Base-by-base conservation (phyloP, 768 basidiomycete species). In the Lactifluus hygrophoroides region DNA sequence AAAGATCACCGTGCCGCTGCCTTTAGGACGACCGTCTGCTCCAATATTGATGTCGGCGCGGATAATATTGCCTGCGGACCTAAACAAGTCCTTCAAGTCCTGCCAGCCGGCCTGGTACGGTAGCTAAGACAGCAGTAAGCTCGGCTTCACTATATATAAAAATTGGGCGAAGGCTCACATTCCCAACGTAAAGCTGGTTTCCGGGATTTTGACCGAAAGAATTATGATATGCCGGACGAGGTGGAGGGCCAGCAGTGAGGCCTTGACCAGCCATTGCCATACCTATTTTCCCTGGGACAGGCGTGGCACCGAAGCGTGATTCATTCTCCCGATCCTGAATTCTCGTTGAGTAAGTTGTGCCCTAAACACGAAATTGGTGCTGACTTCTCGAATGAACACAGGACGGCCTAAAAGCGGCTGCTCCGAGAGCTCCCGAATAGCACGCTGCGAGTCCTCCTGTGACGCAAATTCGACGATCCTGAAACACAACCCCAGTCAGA, bases 21-120 rank as follows among this genome's bases (percentile, higher is more conserved):
- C 95, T 70, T 96, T 95, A 16, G 95, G 94, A 13, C 86, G 81
- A 27, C 94, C 94, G 71, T 96, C 93, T 21, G 85, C 84, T 58
- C 90, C 91, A 57, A 95, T 88, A 65, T 94, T 94, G 62, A 97
- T 92, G 70, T 98, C 95, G 56, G 95, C 93, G 46, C 95, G 85
- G 63, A 97, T 84, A 65, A 99, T 94, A 68, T 91, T 90, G 7
- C 95, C 95, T 45, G 95, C 90, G 28, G 90, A 83, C 56, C 95
- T 85, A 85, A 98, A 97, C 28, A 98, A 76, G 71, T 98, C 95
- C 69, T 98, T 98, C 56, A 98, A 75, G 70, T 98, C 95, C 70
- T 99, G 95, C 95, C 95, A 99, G 30, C 92, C 92, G n/a, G 93
- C 94, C 74, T 94, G 92, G 69, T 90, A 92, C 2, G 94, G 94